Evolutionary conservation across 441 rosid genomes (phyloP), one percentile per base, ranked within the genome.

Genomic region (Brassica balearica): DNA sequence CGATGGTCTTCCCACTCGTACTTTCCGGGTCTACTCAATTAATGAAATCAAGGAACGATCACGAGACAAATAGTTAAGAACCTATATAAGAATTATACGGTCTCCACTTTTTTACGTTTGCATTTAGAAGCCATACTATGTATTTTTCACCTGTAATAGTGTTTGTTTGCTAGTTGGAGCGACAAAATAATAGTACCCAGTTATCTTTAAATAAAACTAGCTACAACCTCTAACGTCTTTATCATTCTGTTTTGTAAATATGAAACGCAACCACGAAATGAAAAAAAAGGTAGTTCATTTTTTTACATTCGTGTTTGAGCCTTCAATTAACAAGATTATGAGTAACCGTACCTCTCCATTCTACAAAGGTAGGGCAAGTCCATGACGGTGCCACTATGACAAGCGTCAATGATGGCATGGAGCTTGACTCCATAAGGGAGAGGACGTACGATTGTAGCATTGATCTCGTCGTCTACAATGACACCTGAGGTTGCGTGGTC

Each of bases 381-480:
- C 46, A 90, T 53, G 23, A 87, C 85, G 1, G 94, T 90, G 15
- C 94, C 94, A 77, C 92, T 90, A 73, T 87, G 91, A 69, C 94
- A 90, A 77, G 94, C 84, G 76, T 90, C 94, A 5, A 90, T 64
- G 48, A 90, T 83, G 15, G 94, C 89, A 67, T 90, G 92, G 56
- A 90, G 94, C 83, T 83, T 88, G 34, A 75, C 88, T 10, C 94
- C 92, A 0, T 9, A 83, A 60, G 94, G 92, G 14, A 88, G 89
- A 68, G 92, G 90, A 72, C 82, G 80, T 36, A 90, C 92, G 20
- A 90, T 82, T 2, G 84, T 82, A 8, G 86, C 69, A 68, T 88
- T 90, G 69, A 90, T 87, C 81, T 90, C 92, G 34, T 90, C 88
- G 61, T 90, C 94, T 1, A 88, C 75, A n/a, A 90, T 88, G 87